Percentiles rank a stretch among this genome's conserved stretches.
phyloP scores from a whole-genome alignment of 192 early-diverging fungal genomes.

The Linnemannia schmuckeri region DNA sequence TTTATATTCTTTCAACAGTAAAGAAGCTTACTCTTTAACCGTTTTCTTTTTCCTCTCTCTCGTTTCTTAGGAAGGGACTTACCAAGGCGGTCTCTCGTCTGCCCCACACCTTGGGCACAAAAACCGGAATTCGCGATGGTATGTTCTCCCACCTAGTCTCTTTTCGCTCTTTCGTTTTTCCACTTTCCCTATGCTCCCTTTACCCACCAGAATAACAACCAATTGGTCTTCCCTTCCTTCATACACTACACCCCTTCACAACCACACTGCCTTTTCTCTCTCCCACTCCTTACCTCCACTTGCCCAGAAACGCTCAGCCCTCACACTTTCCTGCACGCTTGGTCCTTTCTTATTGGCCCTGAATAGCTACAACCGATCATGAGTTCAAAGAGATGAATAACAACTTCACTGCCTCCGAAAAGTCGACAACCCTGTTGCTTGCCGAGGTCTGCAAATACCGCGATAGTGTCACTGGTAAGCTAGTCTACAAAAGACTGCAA shows the following conservation, averaged over 20 bases:
- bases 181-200: neutral
- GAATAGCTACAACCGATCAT: slow-evolving; percentile 40
- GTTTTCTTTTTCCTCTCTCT: neutral
- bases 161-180: neutral
- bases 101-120: slow-evolving; percentile 50
- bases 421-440: slow-evolving; percentile 32
- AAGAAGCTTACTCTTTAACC: neutral
- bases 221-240: neutral
- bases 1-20: neutral
- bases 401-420: slow-evolving; percentile 45
- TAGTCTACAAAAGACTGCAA: neutral
- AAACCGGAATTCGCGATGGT: slow-evolving; percentile 54
- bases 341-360: neutral
- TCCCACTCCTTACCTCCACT: neutral
- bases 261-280: neutral
- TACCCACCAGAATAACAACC: neutral
- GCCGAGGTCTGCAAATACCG: slow-evolving; percentile 48
- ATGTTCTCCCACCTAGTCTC: slow-evolving; percentile 1
- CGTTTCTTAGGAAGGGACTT: slow-evolving; percentile 41
- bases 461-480: slow-evolving; percentile 51
- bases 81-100: slow-evolving; percentile 56
- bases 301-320: slow-evolving; percentile 9
- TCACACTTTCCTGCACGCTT: neutral
- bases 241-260: neutral
- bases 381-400: slow-evolving; percentile 52